Conservation (phyloP, 2,329 filamentous ascomycete species). For the Xylariaceae sp. region DNA sequence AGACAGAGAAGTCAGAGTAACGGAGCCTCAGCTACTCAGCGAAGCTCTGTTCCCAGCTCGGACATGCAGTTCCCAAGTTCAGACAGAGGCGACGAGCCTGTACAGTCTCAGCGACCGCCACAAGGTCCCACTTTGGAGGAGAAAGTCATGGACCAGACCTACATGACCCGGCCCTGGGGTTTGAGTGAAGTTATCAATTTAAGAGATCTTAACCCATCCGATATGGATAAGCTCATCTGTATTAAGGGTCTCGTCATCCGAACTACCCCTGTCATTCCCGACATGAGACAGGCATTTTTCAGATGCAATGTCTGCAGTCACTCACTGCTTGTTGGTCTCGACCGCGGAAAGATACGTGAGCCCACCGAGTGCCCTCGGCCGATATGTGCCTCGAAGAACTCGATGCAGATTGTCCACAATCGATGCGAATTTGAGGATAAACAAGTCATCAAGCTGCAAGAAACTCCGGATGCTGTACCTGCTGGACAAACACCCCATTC, state of each 20-base stretch:
- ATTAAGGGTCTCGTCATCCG: conserved; percentile 96
- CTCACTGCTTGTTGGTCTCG: conserved; percentile 83
- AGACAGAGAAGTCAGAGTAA: conserved; percentile 50
- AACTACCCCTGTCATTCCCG: conserved; percentile 91
- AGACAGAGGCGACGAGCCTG: conserved; percentile 57
- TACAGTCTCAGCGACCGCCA: conserved; percentile 38
- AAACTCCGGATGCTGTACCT: conserved; percentile 91
- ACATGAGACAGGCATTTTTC: conserved; percentile 99
- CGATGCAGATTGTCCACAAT: conserved; percentile 98
- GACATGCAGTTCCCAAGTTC: conserved; percentile 77
- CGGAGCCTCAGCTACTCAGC: conserved; percentile 46
- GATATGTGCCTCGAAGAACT: conserved; percentile 81
- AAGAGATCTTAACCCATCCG: conserved; percentile 86
- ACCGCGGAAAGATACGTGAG: conserved; percentile 93
- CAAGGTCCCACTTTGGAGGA: conserved; percentile 63
- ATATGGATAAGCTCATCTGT: conserved; percentile 93
- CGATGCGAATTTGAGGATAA: conserved; percentile 93
- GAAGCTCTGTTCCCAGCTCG: conserved; percentile 60
- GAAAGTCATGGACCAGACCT: conserved; percentile 75
- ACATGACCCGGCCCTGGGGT: conserved; percentile 85
- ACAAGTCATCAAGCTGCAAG: conserved; percentile 97
- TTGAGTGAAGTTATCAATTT: conserved; percentile 84
- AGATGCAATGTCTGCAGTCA: conserved; percentile 91
- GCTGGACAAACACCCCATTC: conserved; percentile 97
- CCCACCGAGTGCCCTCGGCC: conserved; percentile 83